These are phyloP conservation scores for Knoxdaviesia proteae DNA, from an alignment of 2,329 filamentous ascomycete genomes.

Conservation along the genomic window DNA sequence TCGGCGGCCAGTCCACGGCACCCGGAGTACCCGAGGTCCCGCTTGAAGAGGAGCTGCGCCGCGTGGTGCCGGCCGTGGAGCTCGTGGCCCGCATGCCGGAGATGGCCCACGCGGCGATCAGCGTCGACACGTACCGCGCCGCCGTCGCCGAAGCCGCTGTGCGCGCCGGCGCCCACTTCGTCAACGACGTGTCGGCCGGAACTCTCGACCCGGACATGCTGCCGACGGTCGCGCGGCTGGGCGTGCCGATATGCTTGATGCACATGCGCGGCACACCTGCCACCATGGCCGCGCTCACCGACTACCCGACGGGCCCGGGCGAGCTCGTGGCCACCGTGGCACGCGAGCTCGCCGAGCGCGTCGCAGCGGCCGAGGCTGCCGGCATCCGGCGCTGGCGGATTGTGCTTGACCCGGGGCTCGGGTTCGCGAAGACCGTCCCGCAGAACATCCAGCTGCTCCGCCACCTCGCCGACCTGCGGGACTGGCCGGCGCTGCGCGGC, in stretches of 20 bases:
- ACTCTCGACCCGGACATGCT: constrained; percentile 65
- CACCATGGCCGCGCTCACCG: constrained; percentile 52
- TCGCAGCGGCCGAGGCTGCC: constrained; percentile 54
- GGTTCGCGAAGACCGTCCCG: constrained; percentile 67
- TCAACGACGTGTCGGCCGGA: constrained; percentile 88
- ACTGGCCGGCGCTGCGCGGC: constrained; percentile 41
- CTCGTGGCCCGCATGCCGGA: constrained; percentile 49
- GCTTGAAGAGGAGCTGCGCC: constrained; percentile 51
- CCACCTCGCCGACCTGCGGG: constrained; percentile 39
- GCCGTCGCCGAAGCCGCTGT: constrained; percentile 60
- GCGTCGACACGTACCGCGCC: constrained; percentile 83
- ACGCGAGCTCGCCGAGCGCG: constrained; percentile 45
- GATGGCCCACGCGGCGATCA: constrained; percentile 46
- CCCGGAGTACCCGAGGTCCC: constrained; percentile 51
- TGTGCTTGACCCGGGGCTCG: constrained; percentile 79
- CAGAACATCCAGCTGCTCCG: constrained; percentile 72
- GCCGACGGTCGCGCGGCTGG: constrained; percentile 51
- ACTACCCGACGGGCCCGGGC: constrained; percentile 47
- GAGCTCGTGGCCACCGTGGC: constrained; percentile 40
- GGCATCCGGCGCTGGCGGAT: constrained; percentile 87
- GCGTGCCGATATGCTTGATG: constrained; percentile 68
- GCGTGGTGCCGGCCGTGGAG: constrained; percentile 61
- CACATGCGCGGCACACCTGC: constrained; percentile 79
- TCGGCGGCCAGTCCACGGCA: constrained; percentile 84
- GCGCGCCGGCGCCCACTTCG: constrained; percentile 63